phyloP scores from a whole-genome alignment of 495 filamentous ascomycete species.

The Aspergillus nanangensis region DNA sequence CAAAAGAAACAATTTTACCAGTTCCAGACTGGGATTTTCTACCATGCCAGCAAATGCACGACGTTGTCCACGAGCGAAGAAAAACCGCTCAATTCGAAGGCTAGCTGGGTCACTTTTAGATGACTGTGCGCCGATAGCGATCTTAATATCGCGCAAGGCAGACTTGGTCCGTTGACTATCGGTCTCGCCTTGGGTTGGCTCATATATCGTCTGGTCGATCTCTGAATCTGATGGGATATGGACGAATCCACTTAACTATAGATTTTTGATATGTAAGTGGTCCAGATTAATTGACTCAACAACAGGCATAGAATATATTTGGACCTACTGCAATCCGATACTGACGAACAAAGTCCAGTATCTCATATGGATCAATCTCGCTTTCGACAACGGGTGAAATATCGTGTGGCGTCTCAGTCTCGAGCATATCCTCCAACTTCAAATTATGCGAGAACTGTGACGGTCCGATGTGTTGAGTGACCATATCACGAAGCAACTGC shows the following conservation, averaged over 20 bases:
- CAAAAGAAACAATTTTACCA: conserved; percentile 35
- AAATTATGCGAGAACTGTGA: conserved; percentile 39
- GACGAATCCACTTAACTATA: conserved; percentile 33
- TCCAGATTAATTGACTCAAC: no score
- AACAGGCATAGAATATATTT: no score
- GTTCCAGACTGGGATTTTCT: conserved; percentile 38
- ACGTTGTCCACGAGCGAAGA: conserved; percentile 35
- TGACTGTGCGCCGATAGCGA: conserved; percentile 42
- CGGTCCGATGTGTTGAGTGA: conserved; percentile 39
- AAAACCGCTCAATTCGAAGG: conserved; percentile 24
- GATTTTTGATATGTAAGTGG: neutral
- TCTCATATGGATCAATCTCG: conserved; percentile 15
- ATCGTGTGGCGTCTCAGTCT: conserved; percentile 32
- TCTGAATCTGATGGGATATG: conserved; percentile 17
- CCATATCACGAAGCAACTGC: conserved; percentile 36
- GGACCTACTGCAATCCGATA: conserved; percentile 27
- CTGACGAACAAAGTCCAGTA: conserved; percentile 20
- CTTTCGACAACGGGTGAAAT: conserved; percentile 19
- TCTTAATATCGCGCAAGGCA: conserved; percentile 32
- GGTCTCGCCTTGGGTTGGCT: conserved; percentile 7
- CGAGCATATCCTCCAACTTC: conserved; percentile 39
- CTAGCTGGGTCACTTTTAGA: conserved; percentile 17
- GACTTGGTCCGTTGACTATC: conserved; percentile 17
- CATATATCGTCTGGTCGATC: conserved; percentile 6
- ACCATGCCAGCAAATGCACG: conserved; percentile 31